A percentile compares a stretch with the other conserved stretches of the same genome.
Conservation (phyloP, 495 filamentous ascomycete genomes). For the Terfezia claveryi region DNA sequence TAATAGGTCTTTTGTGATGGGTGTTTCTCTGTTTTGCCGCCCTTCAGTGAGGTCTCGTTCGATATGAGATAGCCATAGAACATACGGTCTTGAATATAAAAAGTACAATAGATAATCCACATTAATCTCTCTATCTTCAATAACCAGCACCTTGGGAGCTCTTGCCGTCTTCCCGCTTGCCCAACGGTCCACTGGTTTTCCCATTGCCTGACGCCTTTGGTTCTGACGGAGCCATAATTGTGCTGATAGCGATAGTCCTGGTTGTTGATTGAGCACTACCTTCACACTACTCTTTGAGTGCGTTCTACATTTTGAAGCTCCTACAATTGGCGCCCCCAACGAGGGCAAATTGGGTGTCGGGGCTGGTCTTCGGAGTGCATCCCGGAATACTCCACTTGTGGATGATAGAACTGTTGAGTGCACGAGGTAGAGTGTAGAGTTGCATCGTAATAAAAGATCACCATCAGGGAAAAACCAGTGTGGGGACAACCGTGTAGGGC, state of each 20-base stretch:
- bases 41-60: no score
- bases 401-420: neutral
- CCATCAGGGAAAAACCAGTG: neutral
- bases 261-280: neutral
- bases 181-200: neutral
- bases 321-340: neutral
- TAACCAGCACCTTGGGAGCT: neutral
- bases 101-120: neutral
- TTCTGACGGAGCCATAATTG: neutral
- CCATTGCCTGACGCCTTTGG: neutral
- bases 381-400: neutral
- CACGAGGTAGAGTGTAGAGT: neutral
- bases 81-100: neutral
- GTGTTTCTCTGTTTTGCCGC: neutral
- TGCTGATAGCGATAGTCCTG: neutral
- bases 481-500: neutral
- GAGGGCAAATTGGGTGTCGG: neutral
- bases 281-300: no score
- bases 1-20: neutral
- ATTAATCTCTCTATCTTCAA: neutral
- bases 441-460: neutral
- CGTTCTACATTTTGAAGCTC: no score
- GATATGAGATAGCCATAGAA: neutral
- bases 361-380: neutral
- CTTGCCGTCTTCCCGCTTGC: neutral